Conservation (phyloP, 768 basidiomycete species). For the Pulveroboletus ravenelii region DNA sequence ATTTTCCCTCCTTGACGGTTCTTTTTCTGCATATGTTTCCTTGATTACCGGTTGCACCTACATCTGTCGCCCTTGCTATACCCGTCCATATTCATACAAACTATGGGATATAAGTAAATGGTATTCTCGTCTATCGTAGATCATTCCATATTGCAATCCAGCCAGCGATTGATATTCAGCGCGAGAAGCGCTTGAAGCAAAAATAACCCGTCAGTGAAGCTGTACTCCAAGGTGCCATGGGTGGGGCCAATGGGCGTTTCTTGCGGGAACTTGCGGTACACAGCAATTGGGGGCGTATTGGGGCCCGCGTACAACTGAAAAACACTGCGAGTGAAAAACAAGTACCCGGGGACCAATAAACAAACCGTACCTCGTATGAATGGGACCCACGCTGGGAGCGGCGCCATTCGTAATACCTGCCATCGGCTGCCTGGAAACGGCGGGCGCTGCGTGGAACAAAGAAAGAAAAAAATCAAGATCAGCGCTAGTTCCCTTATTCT, state of each 20-base stretch:
- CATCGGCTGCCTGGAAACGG: conserved; percentile 53
- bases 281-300: conserved; percentile 46
- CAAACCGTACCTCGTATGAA: conserved; percentile 56
- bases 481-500: background rate
- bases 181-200: conserved; percentile 61
- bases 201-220: conserved; percentile 55
- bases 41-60: conserved; percentile 16
- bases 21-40: conserved; percentile 12
- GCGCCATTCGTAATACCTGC: conserved; percentile 64
- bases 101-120: conserved; percentile 32
- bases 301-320: conserved; percentile 46
- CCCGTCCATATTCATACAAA: conserved; percentile 31
- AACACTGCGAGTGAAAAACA: conserved; percentile 3
- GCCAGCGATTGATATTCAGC: conserved; percentile 69
- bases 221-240: conserved; percentile 60
- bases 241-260: conserved; percentile 58
- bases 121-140: conserved; percentile 18
- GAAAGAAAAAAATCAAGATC: background rate
- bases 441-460: conserved; percentile 45
- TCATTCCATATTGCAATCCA: conserved; percentile 51
- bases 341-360: background rate
- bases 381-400: conserved; percentile 41
- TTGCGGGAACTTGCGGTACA: conserved; percentile 50
- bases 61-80: conserved; percentile 23
- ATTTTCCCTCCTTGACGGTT: conserved; percentile 7